A percentile compares a stretch with the other conserved stretches of the same genome.
These are phyloP conservation scores for Paraphaeosphaeria minitans DNA, from an alignment of 2,329 filamentous ascomycete species.

Conservation along the genomic window DNA sequence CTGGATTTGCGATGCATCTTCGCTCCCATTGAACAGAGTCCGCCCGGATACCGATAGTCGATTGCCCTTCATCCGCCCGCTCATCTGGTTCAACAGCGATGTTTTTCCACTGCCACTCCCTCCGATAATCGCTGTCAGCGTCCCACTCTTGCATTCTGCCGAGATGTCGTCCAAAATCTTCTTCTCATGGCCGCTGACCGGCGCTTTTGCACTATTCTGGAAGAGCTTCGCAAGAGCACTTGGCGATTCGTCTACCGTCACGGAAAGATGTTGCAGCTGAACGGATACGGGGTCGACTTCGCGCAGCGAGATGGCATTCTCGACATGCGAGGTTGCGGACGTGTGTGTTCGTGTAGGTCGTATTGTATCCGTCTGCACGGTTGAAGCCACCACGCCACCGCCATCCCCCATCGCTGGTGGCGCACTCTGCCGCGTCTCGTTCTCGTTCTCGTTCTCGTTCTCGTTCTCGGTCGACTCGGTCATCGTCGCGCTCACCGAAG, in stretches of 20 bases:
- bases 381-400: slow-evolving; percentile 15
- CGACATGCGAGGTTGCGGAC: slow-evolving; percentile 20
- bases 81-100: slow-evolving; percentile 67
- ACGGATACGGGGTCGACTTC: slow-evolving; percentile 64
- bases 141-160: slow-evolving; percentile 68
- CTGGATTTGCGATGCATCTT: slow-evolving; percentile 57
- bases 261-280: slow-evolving; percentile 59
- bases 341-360: slow-evolving; percentile 23
- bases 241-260: slow-evolving; percentile 64
- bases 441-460: slow-evolving; percentile 5
- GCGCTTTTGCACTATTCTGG: slow-evolving; percentile 32
- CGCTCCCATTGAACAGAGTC: slow-evolving; percentile 65
- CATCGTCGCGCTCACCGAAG: slow-evolving; percentile 5
- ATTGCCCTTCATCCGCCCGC: slow-evolving; percentile 67
- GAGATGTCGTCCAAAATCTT: slow-evolving; percentile 66
- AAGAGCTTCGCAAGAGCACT: slow-evolving; percentile 30
- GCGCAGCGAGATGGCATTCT: slow-evolving; percentile 44
- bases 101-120: slow-evolving; percentile 73
- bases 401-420: slow-evolving; percentile 12
- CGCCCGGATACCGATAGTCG: slow-evolving; percentile 58
- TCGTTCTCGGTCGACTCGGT: slow-evolving; percentile 5
- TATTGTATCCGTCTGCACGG: slow-evolving; percentile 12
- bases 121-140: slow-evolving; percentile 75
- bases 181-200: slow-evolving; percentile 43
- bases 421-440: slow-evolving; percentile 7